phyloP scores from a whole-genome alignment of 2,329 filamentous ascomycete species.

The Alternaria viburni region DNA sequence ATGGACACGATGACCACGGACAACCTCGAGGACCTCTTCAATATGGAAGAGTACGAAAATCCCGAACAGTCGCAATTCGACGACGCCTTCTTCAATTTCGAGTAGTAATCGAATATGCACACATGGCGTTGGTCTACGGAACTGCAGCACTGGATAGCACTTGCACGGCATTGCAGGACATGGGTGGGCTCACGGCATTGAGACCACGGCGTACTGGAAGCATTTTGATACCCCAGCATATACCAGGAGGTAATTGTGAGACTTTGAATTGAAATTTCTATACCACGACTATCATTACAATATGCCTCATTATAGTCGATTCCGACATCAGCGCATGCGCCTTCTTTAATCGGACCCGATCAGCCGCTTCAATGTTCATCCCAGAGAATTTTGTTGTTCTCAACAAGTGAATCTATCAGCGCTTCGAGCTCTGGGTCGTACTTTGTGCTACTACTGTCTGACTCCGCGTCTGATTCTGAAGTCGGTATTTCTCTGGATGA shows the following conservation, averaged over 20 bases:
- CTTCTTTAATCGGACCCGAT: no score
- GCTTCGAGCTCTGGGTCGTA: no score
- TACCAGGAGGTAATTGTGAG: background rate
- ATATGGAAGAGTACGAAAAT: conserved; percentile 43
- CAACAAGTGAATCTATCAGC: no score
- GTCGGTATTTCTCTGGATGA: no score
- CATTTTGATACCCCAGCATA: conserved; percentile 10
- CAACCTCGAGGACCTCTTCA: conserved; percentile 45
- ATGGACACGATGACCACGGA: conserved; percentile 40
- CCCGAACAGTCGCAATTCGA: conserved; percentile 46
- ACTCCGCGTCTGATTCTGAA: no score
- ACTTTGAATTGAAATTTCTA: background rate
- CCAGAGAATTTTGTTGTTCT: no score
- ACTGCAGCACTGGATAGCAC: background rate
- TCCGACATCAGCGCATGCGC: no score
- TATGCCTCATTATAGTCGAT: no score
- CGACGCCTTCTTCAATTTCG: conserved; percentile 48
- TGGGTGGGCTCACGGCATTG: background rate
- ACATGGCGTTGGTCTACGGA: background rate
- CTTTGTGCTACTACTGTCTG: no score
- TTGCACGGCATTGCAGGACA: background rate
- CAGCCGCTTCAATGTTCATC: no score
- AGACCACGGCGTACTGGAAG: background rate
- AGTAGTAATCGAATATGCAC: conserved; percentile 9
- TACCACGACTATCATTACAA: background rate